Percentiles rank a stretch among this genome's conserved stretches.
These are phyloP conservation scores for Leishmania aethiopica DNA, from an alignment of 208 protist species.

Conservation along the genomic window DNA sequence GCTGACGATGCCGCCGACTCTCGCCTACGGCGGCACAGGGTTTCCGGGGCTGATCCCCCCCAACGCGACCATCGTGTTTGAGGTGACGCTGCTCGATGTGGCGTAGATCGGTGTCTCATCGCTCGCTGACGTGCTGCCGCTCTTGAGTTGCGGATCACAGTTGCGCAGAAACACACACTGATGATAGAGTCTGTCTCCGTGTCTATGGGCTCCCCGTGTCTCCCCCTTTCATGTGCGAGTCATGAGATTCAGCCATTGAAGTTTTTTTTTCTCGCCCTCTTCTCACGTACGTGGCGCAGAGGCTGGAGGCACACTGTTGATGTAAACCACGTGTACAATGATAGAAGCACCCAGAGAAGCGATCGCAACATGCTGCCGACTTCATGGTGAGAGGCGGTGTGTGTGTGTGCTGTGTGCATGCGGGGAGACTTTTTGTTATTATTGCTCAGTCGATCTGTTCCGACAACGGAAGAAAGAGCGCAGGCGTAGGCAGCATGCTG, in stretches of 20 bases:
- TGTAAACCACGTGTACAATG: slow-evolving; percentile 8
- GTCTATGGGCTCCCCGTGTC: neutral
- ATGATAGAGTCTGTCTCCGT: neutral
- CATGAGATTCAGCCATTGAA: neutral
- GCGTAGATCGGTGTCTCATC: slow-evolving; percentile 31
- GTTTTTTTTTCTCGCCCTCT: neutral
- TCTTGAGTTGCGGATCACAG: neutral
- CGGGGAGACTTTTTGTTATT: neutral
- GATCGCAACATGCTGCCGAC: neutral
- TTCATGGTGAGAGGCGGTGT: neutral
- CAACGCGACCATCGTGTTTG: slow-evolving; percentile 90
- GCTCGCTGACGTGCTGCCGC: neutral
- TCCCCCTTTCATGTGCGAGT: neutral
- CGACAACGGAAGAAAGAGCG: neutral
- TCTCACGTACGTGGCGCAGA: neutral
- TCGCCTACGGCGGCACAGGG: slow-evolving; percentile 88
- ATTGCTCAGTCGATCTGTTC: neutral
- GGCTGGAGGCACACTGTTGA: neutral
- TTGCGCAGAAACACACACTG: neutral
- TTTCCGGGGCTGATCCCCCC: slow-evolving; percentile 91
- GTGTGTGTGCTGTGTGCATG: neutral
- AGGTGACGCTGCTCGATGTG: slow-evolving; percentile 91
- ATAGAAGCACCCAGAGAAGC: neutral
- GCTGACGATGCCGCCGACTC: slow-evolving; percentile 89
- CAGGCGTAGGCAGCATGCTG: neutral